phyloP scores from a whole-genome alignment of 75 land plant genomes.

The Pinus albicaulis region DNA sequence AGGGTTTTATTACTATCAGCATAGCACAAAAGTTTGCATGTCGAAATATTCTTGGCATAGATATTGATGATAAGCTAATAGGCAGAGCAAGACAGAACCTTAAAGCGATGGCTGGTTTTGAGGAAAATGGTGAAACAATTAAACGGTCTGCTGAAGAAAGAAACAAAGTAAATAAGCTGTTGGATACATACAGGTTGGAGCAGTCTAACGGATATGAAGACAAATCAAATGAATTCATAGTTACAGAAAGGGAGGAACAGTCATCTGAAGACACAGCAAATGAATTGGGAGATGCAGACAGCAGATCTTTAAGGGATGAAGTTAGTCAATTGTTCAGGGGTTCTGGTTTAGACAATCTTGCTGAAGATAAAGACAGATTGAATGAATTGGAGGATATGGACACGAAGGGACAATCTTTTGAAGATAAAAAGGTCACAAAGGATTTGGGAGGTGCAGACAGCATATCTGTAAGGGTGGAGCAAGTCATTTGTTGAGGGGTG shows the following conservation, averaged over 20 bases:
- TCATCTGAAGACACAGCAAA: not conserved
- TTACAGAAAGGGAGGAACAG: constrained; percentile 2
- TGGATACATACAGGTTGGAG: not conserved
- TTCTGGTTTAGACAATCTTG: not conserved
- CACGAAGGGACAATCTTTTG: not conserved
- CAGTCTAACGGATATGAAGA: constrained; percentile 8
- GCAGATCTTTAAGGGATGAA: constrained; percentile 1
- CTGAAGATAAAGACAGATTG: not conserved
- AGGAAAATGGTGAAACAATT: constrained; percentile 1
- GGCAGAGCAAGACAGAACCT: constrained; percentile 17
- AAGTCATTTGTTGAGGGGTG: not conserved
- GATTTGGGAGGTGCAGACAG: not conserved
- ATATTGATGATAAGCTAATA: constrained; percentile 67
- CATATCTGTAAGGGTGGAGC: not conserved
- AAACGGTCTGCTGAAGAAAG: constrained; percentile 8
- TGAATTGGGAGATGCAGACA: not conserved
- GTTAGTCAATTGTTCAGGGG: not conserved
- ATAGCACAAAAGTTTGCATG: constrained; percentile 77
- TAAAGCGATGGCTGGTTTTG: constrained; percentile 15
- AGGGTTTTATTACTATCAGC: constrained; percentile 71
- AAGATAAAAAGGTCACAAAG: constrained; percentile 5
- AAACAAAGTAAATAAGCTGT: not conserved
- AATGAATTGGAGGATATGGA: constrained; percentile 9
- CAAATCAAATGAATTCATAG: not conserved
- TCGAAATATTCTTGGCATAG: constrained; percentile 74